phyloP scores from a whole-genome alignment of 164 flowering plant species.

The Malania oleifera region DNA sequence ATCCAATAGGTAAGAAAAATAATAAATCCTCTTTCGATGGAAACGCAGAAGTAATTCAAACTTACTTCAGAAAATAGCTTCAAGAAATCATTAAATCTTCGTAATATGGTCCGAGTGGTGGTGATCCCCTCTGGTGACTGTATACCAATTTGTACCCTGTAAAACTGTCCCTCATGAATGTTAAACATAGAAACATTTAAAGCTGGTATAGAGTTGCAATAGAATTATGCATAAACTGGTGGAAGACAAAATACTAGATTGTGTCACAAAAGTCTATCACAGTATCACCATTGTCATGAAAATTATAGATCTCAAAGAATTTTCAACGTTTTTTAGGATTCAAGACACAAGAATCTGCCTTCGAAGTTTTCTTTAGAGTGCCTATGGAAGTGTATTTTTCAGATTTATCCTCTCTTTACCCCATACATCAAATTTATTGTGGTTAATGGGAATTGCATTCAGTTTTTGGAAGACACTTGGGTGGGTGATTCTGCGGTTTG shows the following conservation, averaged over 20 bases:
- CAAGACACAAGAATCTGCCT: too few species aligned
- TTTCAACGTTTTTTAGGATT: too few species aligned
- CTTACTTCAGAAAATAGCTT: not conserved
- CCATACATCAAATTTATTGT: too few species aligned
- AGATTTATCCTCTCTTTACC: too few species aligned
- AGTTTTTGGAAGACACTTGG: too few species aligned
- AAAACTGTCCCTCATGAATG: not conserved
- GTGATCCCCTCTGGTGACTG: not conserved
- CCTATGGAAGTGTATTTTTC: too few species aligned
- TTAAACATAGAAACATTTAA: not conserved
- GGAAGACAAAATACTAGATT: not conserved
- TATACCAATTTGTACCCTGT: slow-evolving; percentile 3
- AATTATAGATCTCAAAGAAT: too few species aligned
- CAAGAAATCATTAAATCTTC: slow-evolving; percentile 3
- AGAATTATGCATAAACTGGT: not conserved
- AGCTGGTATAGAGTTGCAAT: not conserved
- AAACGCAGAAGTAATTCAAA: not conserved
- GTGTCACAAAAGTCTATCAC: too few species aligned
- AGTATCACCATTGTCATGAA: too few species aligned
- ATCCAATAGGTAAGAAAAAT: not conserved
- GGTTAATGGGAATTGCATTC: too few species aligned
- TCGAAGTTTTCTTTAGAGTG: too few species aligned
- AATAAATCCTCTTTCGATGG: not conserved
- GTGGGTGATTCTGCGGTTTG: too few species aligned
- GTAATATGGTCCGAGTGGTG: not conserved